Conservation (phyloP, 148 eudicot genomes). For the Linanthus parryae region DNA sequence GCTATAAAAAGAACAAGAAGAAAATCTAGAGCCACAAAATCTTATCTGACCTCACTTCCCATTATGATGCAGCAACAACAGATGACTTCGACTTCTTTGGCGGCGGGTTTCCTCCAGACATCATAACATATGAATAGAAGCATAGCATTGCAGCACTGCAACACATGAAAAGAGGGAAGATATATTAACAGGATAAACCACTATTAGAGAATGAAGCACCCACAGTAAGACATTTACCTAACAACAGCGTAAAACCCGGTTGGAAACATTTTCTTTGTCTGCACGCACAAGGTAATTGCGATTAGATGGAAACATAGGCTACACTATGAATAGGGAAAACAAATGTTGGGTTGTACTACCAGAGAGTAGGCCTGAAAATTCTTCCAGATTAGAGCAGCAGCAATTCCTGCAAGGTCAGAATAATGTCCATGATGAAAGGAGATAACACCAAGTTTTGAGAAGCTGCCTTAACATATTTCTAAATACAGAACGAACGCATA, state of each 20-base stretch:
- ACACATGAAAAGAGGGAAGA: slow-evolving; percentile 11
- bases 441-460: no score
- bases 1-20: not conserved
- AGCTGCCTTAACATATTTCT: no score
- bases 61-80: slow-evolving; percentile 33
- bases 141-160: slow-evolving; percentile 79
- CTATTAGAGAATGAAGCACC: not conserved
- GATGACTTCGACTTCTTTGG: slow-evolving; percentile 71
- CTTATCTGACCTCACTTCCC: slow-evolving; percentile 9
- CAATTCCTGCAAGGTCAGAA: slow-evolving; percentile 47
- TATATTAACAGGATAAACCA: not conserved
- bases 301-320: not conserved
- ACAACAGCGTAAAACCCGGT: slow-evolving; percentile 48
- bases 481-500: no score
- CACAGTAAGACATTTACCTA: slow-evolving; percentile 39
- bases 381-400: slow-evolving; percentile 55
- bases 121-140: slow-evolving; percentile 78
- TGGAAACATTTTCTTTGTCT: slow-evolving; percentile 70
- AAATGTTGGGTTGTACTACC: slow-evolving; percentile 20
- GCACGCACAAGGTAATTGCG: slow-evolving; percentile 16
- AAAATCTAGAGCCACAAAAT: not conserved
- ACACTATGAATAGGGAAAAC: not conserved
- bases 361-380: slow-evolving; percentile 35
- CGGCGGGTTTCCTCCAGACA: slow-evolving; percentile 94
- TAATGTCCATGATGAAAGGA: no score